Evolutionary conservation across 805 yeast genomes (phyloP).

Genomic region (Teunomyces barrocoloradensis): DNA sequence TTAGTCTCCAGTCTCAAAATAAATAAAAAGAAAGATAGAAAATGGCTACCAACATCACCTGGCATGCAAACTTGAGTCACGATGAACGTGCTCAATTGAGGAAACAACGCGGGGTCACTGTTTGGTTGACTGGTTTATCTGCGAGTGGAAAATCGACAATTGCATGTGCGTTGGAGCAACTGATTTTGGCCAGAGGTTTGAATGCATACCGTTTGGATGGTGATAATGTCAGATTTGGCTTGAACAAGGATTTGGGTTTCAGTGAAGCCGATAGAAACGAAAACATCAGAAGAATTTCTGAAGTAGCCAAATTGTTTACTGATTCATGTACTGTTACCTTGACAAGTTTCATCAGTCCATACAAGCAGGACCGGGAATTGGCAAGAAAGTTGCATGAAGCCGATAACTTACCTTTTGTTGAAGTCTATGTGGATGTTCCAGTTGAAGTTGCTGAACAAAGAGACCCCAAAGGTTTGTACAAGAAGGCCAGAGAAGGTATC

Average conservation of each 20-base stretch:
- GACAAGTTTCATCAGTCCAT: conserved; percentile 92
- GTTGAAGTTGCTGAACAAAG: conserved; percentile 92
- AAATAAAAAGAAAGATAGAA: conserved; percentile 9
- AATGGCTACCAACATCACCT: conserved; percentile 95
- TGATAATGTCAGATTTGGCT: conserved; percentile 91
- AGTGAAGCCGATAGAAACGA: conserved; percentile 89
- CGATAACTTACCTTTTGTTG: conserved; percentile 77
- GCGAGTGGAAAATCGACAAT: conserved; percentile 95
- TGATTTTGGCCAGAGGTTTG: conserved; percentile 64
- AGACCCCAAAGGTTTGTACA: conserved; percentile 96
- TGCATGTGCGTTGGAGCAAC: conserved; percentile 91
- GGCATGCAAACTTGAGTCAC: conserved; percentile 90
- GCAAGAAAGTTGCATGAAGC: conserved; percentile 84
- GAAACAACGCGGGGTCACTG: conserved; percentile 82
- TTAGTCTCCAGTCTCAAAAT: neutral
- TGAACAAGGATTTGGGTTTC: conserved; percentile 93
- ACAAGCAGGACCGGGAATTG: conserved; percentile 74
- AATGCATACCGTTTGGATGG: conserved; percentile 89
- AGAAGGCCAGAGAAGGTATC: conserved; percentile 93
- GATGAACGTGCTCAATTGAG: conserved; percentile 71
- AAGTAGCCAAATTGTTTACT: conserved; percentile 90
- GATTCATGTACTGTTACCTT: conserved; percentile 87
- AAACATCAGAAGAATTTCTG: conserved; percentile 91
- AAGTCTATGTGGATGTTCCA: conserved; percentile 91
- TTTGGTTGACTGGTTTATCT: conserved; percentile 94